Percentiles rank a stretch among this genome's conserved stretches.
Conservation (phyloP, 2,329 filamentous ascomycete genomes). For the Aspergillus hiratsukae region DNA sequence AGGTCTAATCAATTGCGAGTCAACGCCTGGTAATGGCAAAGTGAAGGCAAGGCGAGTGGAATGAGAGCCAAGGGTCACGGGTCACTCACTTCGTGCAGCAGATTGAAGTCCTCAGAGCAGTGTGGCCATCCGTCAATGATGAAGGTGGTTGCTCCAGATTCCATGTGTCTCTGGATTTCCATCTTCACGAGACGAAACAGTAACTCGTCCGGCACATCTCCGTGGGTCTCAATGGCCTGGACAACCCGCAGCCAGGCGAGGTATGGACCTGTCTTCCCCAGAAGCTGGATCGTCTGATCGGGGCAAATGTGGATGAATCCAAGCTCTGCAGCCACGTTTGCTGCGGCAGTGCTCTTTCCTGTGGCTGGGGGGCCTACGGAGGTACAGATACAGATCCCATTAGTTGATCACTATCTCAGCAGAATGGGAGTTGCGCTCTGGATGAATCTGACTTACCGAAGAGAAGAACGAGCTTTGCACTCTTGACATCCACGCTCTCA, state of each 20-base stretch:
- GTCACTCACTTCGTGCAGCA: neutral
- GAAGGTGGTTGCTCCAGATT: neutral
- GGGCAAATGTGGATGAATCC: neutral
- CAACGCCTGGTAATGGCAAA: neutral
- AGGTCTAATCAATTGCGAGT: neutral
- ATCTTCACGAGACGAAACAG: neutral
- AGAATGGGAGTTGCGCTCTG: neutral
- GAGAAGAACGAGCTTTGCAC: neutral
- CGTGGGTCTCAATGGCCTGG: neutral
- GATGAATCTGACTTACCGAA: neutral
- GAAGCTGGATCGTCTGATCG: neutral
- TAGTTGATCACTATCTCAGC: neutral
- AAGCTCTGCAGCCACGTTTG: neutral
- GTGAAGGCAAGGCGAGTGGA: neutral
- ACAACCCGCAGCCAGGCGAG: neutral
- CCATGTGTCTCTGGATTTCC: neutral
- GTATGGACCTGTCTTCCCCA: neutral
- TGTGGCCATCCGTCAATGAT: neutral
- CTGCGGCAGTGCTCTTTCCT: neutral
- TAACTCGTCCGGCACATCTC: neutral
- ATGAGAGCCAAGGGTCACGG: neutral
- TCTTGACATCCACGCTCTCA: neutral
- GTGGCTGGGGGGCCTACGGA: neutral
- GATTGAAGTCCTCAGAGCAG: neutral
- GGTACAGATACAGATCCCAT: neutral